Evolutionary conservation across 2,329 filamentous ascomycete species (phyloP), one percentile per base, ranked within the genome.

Genomic region (Curvularia lunata): DNA sequence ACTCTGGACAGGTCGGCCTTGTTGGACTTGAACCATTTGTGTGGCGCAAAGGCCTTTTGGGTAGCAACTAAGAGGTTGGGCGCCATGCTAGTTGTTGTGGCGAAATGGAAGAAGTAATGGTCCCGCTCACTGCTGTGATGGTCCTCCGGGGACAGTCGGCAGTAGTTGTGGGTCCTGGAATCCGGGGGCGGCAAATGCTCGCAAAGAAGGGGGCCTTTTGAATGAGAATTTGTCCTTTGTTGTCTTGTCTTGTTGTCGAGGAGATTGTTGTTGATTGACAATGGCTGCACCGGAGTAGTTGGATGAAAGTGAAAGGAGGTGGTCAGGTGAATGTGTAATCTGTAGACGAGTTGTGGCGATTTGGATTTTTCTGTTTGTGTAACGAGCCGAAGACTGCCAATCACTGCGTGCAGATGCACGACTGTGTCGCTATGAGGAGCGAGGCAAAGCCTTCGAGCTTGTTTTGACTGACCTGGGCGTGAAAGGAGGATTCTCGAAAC

Each of bases 21-120:
- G 38, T 73, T 71, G 19, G 69, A 75, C 37, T 78, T 74, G 50
- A 83, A 83, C 81, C 81, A 83, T 73, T 82, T 81, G 58, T 76
- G 71, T 6, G 81, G 81, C 52, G 78, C 79, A 69, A 82, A 80
- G 43, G 80, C 70, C 50, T 75, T 79, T 54, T 81, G 80, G n/a
- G 80, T 75, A 49, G 79, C 81, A 67, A 83, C 66, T 54, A 82
- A 81, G 48, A 82, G 77, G 65, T 83, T 83, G 60, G 81, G 81
- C 41, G 81, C 78, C 81, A 83, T 83, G 58, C 40, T 48, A 54
- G 63, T 30, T n/a, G 49, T 51, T 25, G 38, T 46, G 54, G 49
- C 43, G 54, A 46, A 34, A 38, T 30, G 40, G 34, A 42, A 18
- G 23, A 48, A 10, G 55, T n/a, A 27, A 43, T 13, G 23, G n/a